A percentile compares a stretch with the other conserved stretches of the same genome.
Conservation (phyloP, 2,329 filamentous ascomycete genomes). For the Acarospora socialis region DNA sequence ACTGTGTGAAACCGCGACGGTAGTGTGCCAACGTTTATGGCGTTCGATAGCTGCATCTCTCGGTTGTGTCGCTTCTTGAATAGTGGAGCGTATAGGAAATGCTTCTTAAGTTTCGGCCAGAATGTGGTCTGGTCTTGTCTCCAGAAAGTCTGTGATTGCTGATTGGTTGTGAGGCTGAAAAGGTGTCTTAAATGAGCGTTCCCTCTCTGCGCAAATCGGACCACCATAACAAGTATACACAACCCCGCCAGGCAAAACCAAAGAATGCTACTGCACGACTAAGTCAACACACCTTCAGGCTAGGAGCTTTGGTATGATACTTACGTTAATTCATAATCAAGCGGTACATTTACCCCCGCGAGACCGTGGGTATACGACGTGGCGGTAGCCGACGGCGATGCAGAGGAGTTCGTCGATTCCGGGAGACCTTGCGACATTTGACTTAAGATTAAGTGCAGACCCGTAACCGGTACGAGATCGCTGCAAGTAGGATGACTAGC, state of each 20-base stretch:
- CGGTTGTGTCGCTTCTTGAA: constrained; percentile 63
- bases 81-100: constrained; percentile 48
- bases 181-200: constrained; percentile 32
- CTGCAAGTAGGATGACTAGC: no score
- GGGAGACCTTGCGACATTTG: no score
- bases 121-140: constrained; percentile 26
- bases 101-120: constrained; percentile 32
- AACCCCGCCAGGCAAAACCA: constrained; percentile 8
- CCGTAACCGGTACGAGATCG: no score
- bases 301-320: not conserved
- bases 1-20: constrained; percentile 65
- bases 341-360: constrained; percentile 10
- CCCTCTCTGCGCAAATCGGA: constrained; percentile 28
- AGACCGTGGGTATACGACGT: constrained; percentile 10
- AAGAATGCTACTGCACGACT: constrained; percentile 1
- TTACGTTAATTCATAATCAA: constrained; percentile 9
- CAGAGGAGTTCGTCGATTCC: no score
- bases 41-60: constrained; percentile 53
- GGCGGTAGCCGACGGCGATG: no score
- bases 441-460: no score
- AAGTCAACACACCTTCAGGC: not conserved
- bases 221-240: constrained; percentile 23
- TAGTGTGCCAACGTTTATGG: constrained; percentile 59
- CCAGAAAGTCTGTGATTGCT: constrained; percentile 31
- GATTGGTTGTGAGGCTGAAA: constrained; percentile 24